Evolutionary conservation across 2,329 filamentous ascomycete genomes (phyloP), one percentile per base, ranked within the genome.

Genomic region (Aspergillus alliaceus): DNA sequence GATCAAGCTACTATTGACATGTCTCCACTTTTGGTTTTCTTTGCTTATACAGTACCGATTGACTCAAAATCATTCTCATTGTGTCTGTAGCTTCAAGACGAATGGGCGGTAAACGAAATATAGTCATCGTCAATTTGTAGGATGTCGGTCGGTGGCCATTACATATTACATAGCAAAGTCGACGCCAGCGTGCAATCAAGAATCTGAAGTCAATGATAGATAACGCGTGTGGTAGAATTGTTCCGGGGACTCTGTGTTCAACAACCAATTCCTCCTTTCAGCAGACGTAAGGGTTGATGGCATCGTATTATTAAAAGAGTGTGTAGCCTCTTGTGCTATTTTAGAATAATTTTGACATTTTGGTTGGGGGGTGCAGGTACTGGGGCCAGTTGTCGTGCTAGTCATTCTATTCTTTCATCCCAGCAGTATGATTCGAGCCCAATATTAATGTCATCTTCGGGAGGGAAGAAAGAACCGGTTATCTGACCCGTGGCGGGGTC

Each of bases 381-480:
- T n/a, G n/a, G 6, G 6, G 39, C 20, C 20, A 6, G 14, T 25
- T 25, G 22, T 27, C 5, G 9, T 25, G 20, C 14, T 15, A 12
- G 44, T 32, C 29, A 47, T 34, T 14, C 44, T 14, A 48, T 18
- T 18, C n/a, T 15, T 48, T 48, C 44, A 32, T 48, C 44, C 44
- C 44, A 48, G 15, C 32, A 24, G 15, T 48, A 48, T 31, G 44
- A 31, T 31, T 65, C 67, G 56, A 73, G 56, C 24, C 73, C 70
- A 44, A 73, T 54, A 35, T 73, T 71, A 25, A 73, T 40, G 25
- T 65, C 69, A 5, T 60, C 50, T 22, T 61, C 64, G 6, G 60
- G 49, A n/a, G 71, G 72, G 58, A 75, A 75, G 53, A 75, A 73
- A 5, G 71, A 73, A n/a, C 71, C 71, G 0, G 71, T 73, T 1